Base-by-base conservation (phyloP, 1,284 basidiomycete species). In the Pseudozyma sp. region DNA sequence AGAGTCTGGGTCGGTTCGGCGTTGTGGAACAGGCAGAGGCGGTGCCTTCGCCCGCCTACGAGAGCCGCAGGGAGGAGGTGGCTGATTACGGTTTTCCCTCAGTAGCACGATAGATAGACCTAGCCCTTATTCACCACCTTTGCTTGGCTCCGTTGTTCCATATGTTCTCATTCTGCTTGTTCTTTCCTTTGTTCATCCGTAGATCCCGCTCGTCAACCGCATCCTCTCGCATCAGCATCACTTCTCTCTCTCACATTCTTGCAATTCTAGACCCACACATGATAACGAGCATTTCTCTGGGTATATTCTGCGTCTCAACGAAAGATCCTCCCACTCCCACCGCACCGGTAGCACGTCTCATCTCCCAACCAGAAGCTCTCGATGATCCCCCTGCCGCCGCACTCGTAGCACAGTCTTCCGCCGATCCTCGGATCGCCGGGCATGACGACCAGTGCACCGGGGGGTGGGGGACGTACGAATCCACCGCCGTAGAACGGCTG, bases 361-460 rank as follows among this genome's bases (percentile, higher is more conserved):
- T 75, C 72, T 10, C 72, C 72, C 34, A 75, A 58, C 72, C 72
- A 75, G 49, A 75, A 75, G 51, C 72, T 75, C 35, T 75, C 72
- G 14, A 40, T 60, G 11, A 71, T 30, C 11, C 72, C 72, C 34
- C 60, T 42, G 1, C 72, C 72, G 3, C 56, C 57, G 43, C 72
- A 75, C 31, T 75, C 72, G 51, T 31, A 65, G 35, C 72, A 75
- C n/a, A 75, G 61, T 8, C 68, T 44, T 3, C 72, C 72, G 3
- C 72, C 72, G 16, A 75, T 75, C 5, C 72, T 37, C 5, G 72
- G 72, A 37, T 75, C 72, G 10, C 72, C 72, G 0, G 72, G 72
- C 64, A 71, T 64, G 11, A 75, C 72, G 5, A 75, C 64, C 1
- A 75, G 51, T 7, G 72, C 72, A 16, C 59, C 59, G 3, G 72